Base-by-base conservation (phyloP, 2,329 filamentous ascomycete species). In the Cadophora luteo-olivacea region DNA sequence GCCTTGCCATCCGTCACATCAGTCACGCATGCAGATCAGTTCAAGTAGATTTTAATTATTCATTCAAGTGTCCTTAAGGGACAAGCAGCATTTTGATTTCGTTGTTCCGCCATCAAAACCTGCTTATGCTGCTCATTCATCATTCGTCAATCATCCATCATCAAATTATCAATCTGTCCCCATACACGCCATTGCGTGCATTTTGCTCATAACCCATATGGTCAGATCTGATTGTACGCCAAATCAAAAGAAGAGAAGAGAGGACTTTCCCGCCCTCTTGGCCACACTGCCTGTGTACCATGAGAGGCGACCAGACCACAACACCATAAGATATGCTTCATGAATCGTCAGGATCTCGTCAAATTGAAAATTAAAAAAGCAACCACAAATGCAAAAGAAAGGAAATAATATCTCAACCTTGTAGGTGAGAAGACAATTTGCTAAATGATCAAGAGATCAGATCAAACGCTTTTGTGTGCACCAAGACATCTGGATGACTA, bases 321-420 rank as follows among this genome's bases (percentile, higher is more conserved):
- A 55, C 38, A 58, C 65, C 65, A 51, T 67, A 67, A 63, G n/a
- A 65, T 63, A 67, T 67, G 65, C 33, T 68, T 67, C 69, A 72
- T 57, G 58, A 65, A 68, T 69, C 66, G 48, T 69, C 66, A 68
- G 61, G 48, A 67, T 41, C 32, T 63, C 51, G 32, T 68, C 66
- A 64, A 61, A 61, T 3, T 5, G 29, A 25, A 64, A 54, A 51
- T 8, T 14, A 14, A 41, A 25, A 55, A 55, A 16, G 38, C 11
- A 45, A 11, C 5, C 33, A 11, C 33, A 36, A 36, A 25, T 11
- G 22, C 19, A 16, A 22, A 60, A 19, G 54, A 32, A 29, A 22
- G n/a, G 2, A 60, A 60, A 60, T 11, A 41, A 12, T 2, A 5
- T 22, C 36, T 67, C 60, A 36, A 36, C 55, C 29, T 24, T 36